These are phyloP conservation scores for Didymellaceae sp. DNA, from an alignment of 2,329 filamentous ascomycete genomes.

Conservation along the genomic window DNA sequence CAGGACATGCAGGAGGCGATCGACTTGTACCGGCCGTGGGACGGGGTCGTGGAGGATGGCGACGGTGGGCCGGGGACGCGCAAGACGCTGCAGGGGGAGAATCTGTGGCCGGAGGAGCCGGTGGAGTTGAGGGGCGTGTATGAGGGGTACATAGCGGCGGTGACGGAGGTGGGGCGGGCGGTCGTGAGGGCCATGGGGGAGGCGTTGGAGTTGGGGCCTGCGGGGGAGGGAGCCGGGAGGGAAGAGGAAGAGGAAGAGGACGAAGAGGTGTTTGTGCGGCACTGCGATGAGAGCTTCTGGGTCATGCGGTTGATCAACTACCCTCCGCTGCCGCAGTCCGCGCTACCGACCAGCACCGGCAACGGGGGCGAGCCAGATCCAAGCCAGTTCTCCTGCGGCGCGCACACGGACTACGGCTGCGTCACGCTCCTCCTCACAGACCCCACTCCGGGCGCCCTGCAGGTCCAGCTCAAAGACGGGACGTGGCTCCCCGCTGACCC, in stretches of 20 bases:
- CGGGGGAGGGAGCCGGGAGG: background rate
- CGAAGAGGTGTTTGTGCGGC: slow-evolving; percentile 40
- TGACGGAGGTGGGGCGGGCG: slow-evolving; percentile 41
- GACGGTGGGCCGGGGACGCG: slow-evolving; percentile 26
- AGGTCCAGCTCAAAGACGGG: slow-evolving; percentile 52
- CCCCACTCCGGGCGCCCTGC: slow-evolving; percentile 51
- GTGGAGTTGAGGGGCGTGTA: slow-evolving; percentile 39
- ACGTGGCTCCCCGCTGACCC: slow-evolving; percentile 56
- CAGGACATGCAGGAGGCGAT: slow-evolving; percentile 51
- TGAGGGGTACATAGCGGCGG: slow-evolving; percentile 37
- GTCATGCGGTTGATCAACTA: slow-evolving; percentile 52
- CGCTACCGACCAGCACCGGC: background rate
- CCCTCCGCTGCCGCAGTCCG: slow-evolving; percentile 35
- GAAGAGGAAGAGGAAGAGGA: slow-evolving; percentile 43
- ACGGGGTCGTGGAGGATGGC: slow-evolving; percentile 20
- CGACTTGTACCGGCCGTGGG: slow-evolving; percentile 49
- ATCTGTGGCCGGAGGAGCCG: slow-evolving; percentile 52
- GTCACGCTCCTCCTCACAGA: slow-evolving; percentile 56
- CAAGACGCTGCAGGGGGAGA: slow-evolving; percentile 49
- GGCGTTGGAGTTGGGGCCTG: slow-evolving; percentile 41
- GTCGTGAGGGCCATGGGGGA: slow-evolving; percentile 49
- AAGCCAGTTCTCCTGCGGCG: slow-evolving; percentile 50
- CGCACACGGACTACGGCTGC: slow-evolving; percentile 56
- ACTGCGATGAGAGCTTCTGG: slow-evolving; percentile 48
- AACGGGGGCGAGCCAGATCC: slow-evolving; percentile 20